Evolutionary conservation across 2,329 filamentous ascomycete species (phyloP).

Genomic region (Colletotrichum navitas): DNA sequence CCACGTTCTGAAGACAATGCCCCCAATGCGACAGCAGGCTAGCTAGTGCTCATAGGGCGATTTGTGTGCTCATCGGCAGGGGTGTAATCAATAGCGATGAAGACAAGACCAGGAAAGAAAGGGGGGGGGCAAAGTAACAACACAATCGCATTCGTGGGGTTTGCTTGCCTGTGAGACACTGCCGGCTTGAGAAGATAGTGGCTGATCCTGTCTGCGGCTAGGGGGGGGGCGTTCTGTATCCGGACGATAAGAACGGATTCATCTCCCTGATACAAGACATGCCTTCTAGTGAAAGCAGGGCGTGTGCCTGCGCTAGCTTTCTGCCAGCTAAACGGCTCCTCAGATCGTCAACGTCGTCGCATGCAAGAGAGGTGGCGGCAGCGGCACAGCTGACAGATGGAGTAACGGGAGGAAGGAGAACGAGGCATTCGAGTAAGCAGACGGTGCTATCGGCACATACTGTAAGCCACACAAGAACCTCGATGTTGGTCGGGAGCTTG

Average conservation of each 20-base stretch:
- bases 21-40: slow-evolving; percentile 28
- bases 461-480: slow-evolving; percentile 21
- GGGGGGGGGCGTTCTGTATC: slow-evolving; percentile 4
- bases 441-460: slow-evolving; percentile 19
- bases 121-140: not conserved
- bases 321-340: not conserved
- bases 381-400: not conserved
- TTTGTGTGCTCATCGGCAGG: slow-evolving; percentile 34
- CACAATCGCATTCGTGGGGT: slow-evolving; percentile 6
- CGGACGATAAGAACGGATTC: slow-evolving; percentile 18
- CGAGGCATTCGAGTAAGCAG: slow-evolving; percentile 8
- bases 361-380: slow-evolving; percentile 12
- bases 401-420: slow-evolving; percentile 17
- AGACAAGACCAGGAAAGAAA: slow-evolving; percentile 8
- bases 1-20: slow-evolving; percentile 33
- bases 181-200: not conserved
- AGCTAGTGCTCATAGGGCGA: slow-evolving; percentile 20
- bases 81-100: slow-evolving; percentile 9
- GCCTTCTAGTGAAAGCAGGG: slow-evolving; percentile 5
- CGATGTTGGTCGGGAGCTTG: slow-evolving; percentile 27
- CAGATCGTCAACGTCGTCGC: not conserved
- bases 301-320: slow-evolving; percentile 8
- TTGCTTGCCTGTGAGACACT: slow-evolving; percentile 15
- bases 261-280: slow-evolving; percentile 18
- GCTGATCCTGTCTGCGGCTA: slow-evolving; percentile 9